A percentile compares a stretch with the other conserved stretches of the same genome.
These are phyloP conservation scores for Alternaria triticina DNA, from an alignment of 2,329 filamentous ascomycete genomes.

Conservation along the genomic window DNA sequence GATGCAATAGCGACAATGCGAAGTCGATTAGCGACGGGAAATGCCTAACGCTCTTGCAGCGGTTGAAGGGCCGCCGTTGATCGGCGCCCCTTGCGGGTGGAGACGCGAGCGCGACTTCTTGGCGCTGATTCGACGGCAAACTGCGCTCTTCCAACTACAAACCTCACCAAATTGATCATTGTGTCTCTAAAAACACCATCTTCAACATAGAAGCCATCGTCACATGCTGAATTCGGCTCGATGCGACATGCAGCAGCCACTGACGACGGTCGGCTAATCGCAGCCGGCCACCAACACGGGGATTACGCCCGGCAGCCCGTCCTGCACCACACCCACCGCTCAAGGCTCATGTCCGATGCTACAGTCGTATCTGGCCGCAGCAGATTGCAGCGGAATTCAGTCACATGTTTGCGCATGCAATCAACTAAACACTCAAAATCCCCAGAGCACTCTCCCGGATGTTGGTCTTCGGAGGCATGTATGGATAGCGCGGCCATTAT, in stretches of 20 bases:
- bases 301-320: slow-evolving; percentile 4
- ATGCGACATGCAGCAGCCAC: background rate
- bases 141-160: background rate
- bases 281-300: slow-evolving; percentile 1
- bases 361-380: background rate
- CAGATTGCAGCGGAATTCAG: background rate
- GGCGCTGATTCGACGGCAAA: background rate
- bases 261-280: slow-evolving; percentile 6
- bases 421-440: background rate
- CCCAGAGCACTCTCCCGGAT: background rate
- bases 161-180: background rate
- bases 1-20: background rate
- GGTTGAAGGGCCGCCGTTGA: background rate
- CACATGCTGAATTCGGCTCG: background rate
- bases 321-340: background rate
- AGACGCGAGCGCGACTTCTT: background rate
- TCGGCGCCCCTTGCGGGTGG: background rate
- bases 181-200: background rate
- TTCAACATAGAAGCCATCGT: background rate
- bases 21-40: background rate
- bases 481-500: background rate
- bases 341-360: background rate
- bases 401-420: background rate
- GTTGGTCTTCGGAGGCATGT: background rate
- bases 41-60: background rate